These are phyloP conservation scores for Sclerospora graminicola DNA, from an alignment of 352 stramenopile genomes.

Conservation along the genomic window DNA sequence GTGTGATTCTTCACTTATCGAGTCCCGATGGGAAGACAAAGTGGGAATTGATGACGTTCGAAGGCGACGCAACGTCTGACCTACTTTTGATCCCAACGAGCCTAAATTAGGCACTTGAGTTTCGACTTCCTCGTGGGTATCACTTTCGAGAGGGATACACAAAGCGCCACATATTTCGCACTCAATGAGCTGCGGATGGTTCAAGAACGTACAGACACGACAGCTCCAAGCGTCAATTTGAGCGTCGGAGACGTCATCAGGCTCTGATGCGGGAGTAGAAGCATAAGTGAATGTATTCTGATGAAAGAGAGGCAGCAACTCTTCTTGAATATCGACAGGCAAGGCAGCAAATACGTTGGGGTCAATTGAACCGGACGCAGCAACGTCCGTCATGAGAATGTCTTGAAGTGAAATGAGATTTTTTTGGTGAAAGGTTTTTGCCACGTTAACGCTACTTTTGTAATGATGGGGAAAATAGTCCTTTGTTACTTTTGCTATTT, in stretches of 20 bases:
- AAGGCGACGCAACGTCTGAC: constrained; percentile 31
- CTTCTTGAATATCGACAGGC: constrained; percentile 44
- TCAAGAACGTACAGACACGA: constrained; percentile 70
- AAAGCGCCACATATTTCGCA: constrained; percentile 67
- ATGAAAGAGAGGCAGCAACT: constrained; percentile 30
- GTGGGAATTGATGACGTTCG: constrained; percentile 31
- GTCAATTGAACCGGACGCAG: constrained; percentile 23
- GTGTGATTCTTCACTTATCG: constrained; percentile 52
- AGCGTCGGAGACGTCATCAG: constrained; percentile 1
- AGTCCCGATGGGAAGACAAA: constrained; percentile 49
- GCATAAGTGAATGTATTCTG: not conserved
- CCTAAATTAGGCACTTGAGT: not conserved
- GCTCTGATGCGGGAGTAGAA: not conserved
- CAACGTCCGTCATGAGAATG: too few relatives aligned
- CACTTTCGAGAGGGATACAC: constrained; percentile 14
- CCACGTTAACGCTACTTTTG: too few relatives aligned
- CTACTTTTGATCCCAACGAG: not conserved
- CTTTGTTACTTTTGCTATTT: too few relatives aligned
- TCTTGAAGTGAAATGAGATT: too few relatives aligned
- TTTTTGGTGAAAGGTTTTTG: too few relatives aligned
- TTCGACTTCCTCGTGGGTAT: not conserved
- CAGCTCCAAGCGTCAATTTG: constrained; percentile 35
- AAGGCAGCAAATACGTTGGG: constrained; percentile 37
- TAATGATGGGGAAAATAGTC: too few relatives aligned
- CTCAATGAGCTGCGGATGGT: constrained; percentile 51